Evolutionary conservation across 2,329 filamentous ascomycete genomes (phyloP).

Genomic region (Sordariomycetes sp.): DNA sequence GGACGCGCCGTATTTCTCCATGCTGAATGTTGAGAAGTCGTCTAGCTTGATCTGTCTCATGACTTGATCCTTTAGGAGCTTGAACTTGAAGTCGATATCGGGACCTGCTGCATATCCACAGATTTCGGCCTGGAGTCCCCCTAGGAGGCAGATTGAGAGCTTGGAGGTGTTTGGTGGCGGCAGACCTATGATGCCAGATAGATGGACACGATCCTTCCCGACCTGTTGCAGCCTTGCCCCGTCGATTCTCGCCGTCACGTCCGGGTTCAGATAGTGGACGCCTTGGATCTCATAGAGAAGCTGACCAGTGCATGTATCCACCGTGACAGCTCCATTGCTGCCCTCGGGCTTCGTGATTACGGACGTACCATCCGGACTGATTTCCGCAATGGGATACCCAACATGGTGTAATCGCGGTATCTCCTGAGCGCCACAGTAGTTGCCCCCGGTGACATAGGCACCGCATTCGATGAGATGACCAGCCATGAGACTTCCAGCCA

Average conservation of each 20-base stretch:
- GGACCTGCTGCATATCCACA: slow-evolving; percentile 12
- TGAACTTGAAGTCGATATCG: slow-evolving; percentile 16
- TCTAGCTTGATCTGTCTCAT: slow-evolving; percentile 11
- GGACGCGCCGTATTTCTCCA: slow-evolving; percentile 17
- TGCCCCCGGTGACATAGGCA: slow-evolving; percentile 39
- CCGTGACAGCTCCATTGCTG: slow-evolving; percentile 19
- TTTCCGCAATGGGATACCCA: slow-evolving; percentile 21
- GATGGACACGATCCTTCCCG: slow-evolving; percentile 12
- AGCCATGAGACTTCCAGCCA: slow-evolving; percentile 37
- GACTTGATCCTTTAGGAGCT: slow-evolving; percentile 15
- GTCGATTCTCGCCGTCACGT: slow-evolving; percentile 26
- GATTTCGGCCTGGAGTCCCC: slow-evolving; percentile 26
- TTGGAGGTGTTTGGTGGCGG: slow-evolving; percentile 29
- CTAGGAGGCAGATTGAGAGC: slow-evolving; percentile 24
- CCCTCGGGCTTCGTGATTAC: slow-evolving; percentile 21
- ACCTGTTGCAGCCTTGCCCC: slow-evolving; percentile 23
- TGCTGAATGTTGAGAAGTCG: slow-evolving; percentile 16
- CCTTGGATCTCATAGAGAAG: slow-evolving; percentile 33
- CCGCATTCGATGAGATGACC: slow-evolving; percentile 42
- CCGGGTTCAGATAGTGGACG: slow-evolving; percentile 28
- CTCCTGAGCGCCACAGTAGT: slow-evolving; percentile 33
- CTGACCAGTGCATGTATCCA: slow-evolving; percentile 20
- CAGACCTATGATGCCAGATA: slow-evolving; percentile 25
- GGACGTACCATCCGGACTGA: slow-evolving; percentile 15
- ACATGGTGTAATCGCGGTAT: slow-evolving; percentile 11